These are phyloP conservation scores for Dendrobium nobile DNA, from an alignment of 106 monocot genomes.

Conservation along the genomic window DNA sequence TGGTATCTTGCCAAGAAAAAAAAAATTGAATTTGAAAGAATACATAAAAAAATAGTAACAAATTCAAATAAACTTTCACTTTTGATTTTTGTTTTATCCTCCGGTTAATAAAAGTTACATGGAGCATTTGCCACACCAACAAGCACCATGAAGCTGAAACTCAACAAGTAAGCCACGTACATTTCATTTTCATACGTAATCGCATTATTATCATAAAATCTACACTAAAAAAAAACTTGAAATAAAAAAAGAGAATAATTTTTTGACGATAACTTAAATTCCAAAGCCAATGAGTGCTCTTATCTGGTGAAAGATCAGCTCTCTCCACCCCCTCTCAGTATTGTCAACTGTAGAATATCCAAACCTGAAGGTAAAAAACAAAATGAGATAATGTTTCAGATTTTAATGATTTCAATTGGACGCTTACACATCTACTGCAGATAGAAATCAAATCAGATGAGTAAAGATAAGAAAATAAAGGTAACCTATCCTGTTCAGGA, in stretches of 20 bases:
- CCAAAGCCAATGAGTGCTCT: conserved; percentile 92
- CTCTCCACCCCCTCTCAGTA: conserved; percentile 97
- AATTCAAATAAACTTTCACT: not conserved
- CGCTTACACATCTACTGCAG: not conserved
- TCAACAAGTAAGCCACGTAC: not conserved
- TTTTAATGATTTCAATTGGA: not conserved
- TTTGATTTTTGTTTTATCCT: not conserved
- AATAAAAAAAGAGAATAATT: not conserved
- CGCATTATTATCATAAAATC: not conserved
- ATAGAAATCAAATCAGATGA: not conserved
- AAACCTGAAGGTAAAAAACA: conserved; percentile 41
- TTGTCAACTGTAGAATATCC: conserved; percentile 94
- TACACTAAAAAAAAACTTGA: not conserved
- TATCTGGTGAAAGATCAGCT: conserved; percentile 91
- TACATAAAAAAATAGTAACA: not conserved
- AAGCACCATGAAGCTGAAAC: not conserved
- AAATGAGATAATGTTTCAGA: not conserved
- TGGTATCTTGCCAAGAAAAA: not conserved
- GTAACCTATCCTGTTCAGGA: conserved; percentile 83
- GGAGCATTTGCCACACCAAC: not conserved
- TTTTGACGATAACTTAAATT: conserved; percentile 33
- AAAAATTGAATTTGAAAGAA: not conserved
- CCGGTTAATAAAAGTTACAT: not conserved
- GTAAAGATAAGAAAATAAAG: not conserved
- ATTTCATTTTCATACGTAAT: not conserved